Conservation (phyloP, 108 stramenopile species). For the Cyclostephanos tholiformis region DNA sequence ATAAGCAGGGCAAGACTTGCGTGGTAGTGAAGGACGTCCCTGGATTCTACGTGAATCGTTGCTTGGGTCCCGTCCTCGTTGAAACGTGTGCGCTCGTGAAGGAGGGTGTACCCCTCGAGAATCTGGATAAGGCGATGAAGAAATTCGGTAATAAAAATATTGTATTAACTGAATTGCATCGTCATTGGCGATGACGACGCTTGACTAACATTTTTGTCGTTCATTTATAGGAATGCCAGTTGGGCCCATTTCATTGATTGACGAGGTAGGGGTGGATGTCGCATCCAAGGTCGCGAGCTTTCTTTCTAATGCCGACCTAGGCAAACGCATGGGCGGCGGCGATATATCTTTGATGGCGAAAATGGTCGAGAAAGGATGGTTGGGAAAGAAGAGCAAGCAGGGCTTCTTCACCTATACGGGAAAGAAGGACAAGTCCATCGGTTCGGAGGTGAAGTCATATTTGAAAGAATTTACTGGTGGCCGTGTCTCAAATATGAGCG, state of each 20-base stretch:
- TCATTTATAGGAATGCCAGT: slow-evolving; percentile 56
- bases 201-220: too few relatives aligned
- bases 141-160: slow-evolving; percentile 74
- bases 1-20: slow-evolving; percentile 98
- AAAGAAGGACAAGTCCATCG: slow-evolving; percentile 87
- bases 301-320: slow-evolving; percentile 93
- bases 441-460: slow-evolving; percentile 78
- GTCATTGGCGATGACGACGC: slow-evolving; percentile 92
- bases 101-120: slow-evolving; percentile 86
- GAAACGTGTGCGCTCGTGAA: slow-evolving; percentile 84
- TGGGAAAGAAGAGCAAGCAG: slow-evolving; percentile 95
- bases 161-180: slow-evolving; percentile 82
- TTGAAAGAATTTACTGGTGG: slow-evolving; percentile 67
- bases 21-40: slow-evolving; percentile 99
- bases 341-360: slow-evolving; percentile 89
- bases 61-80: slow-evolving; percentile 96
- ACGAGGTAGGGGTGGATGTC: slow-evolving; percentile 95
- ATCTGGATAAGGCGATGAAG: slow-evolving; percentile 91
- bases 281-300: slow-evolving; percentile 92
- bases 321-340: slow-evolving; percentile 94
- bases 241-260: slow-evolving; percentile 83
- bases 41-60: slow-evolving; percentile 99
- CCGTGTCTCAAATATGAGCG: slow-evolving; percentile 63
- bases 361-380: slow-evolving; percentile 95
- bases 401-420: slow-evolving; percentile 96